Base-by-base conservation (phyloP, 306 rosid species). In the Prosopis cineraria region DNA sequence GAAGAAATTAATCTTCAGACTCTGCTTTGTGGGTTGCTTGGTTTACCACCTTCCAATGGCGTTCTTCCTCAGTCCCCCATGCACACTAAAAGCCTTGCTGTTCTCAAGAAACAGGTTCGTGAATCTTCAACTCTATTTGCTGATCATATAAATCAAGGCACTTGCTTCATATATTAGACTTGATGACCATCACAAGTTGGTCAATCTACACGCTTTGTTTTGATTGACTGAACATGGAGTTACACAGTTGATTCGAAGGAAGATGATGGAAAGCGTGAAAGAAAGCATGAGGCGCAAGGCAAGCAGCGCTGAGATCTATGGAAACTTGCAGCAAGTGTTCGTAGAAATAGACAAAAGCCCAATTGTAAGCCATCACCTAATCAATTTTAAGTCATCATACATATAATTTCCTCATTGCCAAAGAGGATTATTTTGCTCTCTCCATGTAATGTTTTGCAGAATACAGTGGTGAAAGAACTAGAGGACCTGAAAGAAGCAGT, bases 21-120 rank as follows among this genome's bases (percentile, higher is more conserved):
- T 9, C 80, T 94, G 82, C 89, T 94, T 68, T 94, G 97, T 69
- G 98, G 97, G 50, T 81, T 94, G 72, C 60, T 94, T 69, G 98
- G 97, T 30, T 74, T 94, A 31, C 97, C 98, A 45, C 97, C 97
- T 79, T 90, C 97, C 25, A 94, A 94, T 74, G 98, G 98, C 47
- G 98, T 92, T 68, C 78, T 94, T 41, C 98, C 98, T 33, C 98
- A 94, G 80, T 89, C 98, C 17, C 98, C 98, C 34, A 89, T 94
- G 98, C 98, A 94, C 86, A 87, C 97, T 24, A 92, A 90, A 85
- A 92, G 96, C 87, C 96, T 94, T 10, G 89, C 96, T 64, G 88
- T 89, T 83, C 92, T 92, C 55, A 92, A 88, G 74, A 88, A 81
- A 75, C 98, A 91, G 84, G 97, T 94, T 27, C 30, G 75, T 78